Evolutionary conservation across 2,329 filamentous ascomycete species (phyloP).

Genomic region (Sarocladium brachiariae): DNA sequence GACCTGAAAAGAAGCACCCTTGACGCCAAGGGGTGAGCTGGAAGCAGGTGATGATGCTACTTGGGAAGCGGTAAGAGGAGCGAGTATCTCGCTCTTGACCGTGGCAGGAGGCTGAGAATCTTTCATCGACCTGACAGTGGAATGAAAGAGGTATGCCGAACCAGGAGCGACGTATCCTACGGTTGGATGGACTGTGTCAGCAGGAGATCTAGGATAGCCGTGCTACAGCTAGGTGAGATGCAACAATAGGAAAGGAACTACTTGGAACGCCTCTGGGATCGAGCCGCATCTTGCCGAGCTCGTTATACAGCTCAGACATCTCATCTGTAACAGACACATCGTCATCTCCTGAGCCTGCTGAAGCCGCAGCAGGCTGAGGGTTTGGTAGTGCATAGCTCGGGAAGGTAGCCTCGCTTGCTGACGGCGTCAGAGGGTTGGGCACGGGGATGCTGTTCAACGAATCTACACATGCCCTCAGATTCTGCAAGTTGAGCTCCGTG

Average conservation of each 20-base stretch:
- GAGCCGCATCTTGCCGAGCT: slow-evolving; percentile 1
- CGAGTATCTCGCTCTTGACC: background rate
- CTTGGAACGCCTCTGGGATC: slow-evolving; percentile 3
- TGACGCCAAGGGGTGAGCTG: background rate
- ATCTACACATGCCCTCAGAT: background rate
- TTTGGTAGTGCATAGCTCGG: background rate
- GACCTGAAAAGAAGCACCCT: background rate
- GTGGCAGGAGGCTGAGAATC: background rate
- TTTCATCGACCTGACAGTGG: slow-evolving; percentile 4
- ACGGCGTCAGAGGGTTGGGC: background rate
- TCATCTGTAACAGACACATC: background rate
- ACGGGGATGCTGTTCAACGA: background rate
- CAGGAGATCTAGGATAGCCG: too few relatives aligned
- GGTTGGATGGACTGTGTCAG: too few relatives aligned
- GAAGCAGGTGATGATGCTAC: background rate
- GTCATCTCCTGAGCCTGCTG: background rate
- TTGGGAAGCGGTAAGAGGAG: background rate
- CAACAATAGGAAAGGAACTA: background rate
- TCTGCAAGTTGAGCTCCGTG: slow-evolving; percentile 6
- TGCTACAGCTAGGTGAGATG: background rate
- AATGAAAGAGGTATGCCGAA: slow-evolving; percentile 5
- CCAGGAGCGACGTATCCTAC: slow-evolving; percentile 6
- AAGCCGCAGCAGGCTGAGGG: background rate
- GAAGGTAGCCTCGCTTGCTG: background rate
- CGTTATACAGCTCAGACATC: background rate